Evolutionary conservation across 208 protist species (phyloP).

Genomic region (Lotmaria passim): DNA sequence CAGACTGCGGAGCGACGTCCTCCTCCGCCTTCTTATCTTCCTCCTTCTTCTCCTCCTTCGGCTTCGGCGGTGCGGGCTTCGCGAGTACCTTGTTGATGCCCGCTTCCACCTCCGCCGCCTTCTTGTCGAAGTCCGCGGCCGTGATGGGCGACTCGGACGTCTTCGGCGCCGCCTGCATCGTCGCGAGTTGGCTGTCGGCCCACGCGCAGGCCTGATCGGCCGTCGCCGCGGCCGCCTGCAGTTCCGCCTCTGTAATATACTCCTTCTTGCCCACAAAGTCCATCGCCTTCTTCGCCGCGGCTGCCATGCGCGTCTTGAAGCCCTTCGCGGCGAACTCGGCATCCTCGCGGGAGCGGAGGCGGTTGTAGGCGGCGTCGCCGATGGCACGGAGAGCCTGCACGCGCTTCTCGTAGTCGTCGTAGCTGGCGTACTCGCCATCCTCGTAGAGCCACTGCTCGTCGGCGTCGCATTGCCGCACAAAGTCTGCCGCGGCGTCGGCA

Average conservation of each 20-base stretch:
- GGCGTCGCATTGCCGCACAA: slow-evolving; percentile 67
- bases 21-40: slow-evolving; percentile 36
- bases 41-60: slow-evolving; percentile 43
- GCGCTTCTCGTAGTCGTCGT: slow-evolving; percentile 73
- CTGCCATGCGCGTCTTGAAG: slow-evolving; percentile 50
- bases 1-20: slow-evolving; percentile 26
- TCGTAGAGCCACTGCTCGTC: slow-evolving; percentile 92
- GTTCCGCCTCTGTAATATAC: slow-evolving; percentile 85
- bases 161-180: slow-evolving; percentile 55
- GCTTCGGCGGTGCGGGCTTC: slow-evolving; percentile 51
- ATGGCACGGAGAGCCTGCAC: slow-evolving; percentile 78
- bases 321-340: slow-evolving; percentile 57
- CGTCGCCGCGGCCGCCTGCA: slow-evolving; percentile 51
- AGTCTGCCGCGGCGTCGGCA: slow-evolving; percentile 49
- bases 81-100: slow-evolving; percentile 54
- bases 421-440: slow-evolving; percentile 77
- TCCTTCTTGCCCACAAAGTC: slow-evolving; percentile 64
- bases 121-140: slow-evolving; percentile 38
- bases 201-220: slow-evolving; percentile 67
- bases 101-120: slow-evolving; percentile 41
- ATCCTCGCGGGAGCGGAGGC: slow-evolving; percentile 67
- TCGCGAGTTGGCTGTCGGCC: slow-evolving; percentile 50
- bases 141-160: slow-evolving; percentile 48
- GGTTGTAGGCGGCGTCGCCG: slow-evolving; percentile 73
- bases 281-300: slow-evolving; percentile 47